Evolutionary conservation across 768 basidiomycete species (phyloP), one percentile per base, ranked within the genome.

Genomic region (Trametes maxima): DNA sequence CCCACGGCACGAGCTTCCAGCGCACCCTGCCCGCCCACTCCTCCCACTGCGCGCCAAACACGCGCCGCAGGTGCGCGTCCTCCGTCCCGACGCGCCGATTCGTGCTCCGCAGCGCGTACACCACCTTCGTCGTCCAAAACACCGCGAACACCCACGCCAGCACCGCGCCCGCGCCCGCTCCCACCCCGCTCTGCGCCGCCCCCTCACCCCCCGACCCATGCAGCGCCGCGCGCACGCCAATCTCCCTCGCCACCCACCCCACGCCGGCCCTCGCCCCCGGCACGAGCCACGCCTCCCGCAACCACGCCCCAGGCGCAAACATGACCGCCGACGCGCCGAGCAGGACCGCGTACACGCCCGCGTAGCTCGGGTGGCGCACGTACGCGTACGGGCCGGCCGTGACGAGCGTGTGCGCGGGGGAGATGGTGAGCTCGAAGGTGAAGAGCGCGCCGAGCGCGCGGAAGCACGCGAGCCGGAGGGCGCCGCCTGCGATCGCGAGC

Each of bases 331-430:
- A 60, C 53, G 52, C 65, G 39, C 75, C 76, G 13, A 58, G 57
- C 11, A 68, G 55, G 36, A 69, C 70, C 11, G 73, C 68, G 59
- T 71, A 65, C 28, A 77, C 59, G 17, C 73, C 75, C 35, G 70
- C 62, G 63, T 78, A 78, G 28, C 68, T 68, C n/a, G 79, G 79
- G 58, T 80, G 78, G 19, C 77, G 76, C n/a, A 79, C 77, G 42
- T 70, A 48, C 25, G 70, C 59, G 62, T 80, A 80, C 7, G 78
- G 79, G 0, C 78, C 78, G 10, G 64, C 60, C 3, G 75, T 78
- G 48, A 80, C 65, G 24, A 80, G 71, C 52, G 56, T 65, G 62
- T 80, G 79, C 21, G 70, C 48, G 10, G 69, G 68, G 12, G 69
- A 72, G 28, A 79, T 72, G n/a, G 70, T 69, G 40, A 79, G 65